Evolutionary conservation across 2,329 filamentous ascomycete genomes (phyloP), one percentile per base, ranked within the genome.

Genomic region (Aspergillus transmontanensis): DNA sequence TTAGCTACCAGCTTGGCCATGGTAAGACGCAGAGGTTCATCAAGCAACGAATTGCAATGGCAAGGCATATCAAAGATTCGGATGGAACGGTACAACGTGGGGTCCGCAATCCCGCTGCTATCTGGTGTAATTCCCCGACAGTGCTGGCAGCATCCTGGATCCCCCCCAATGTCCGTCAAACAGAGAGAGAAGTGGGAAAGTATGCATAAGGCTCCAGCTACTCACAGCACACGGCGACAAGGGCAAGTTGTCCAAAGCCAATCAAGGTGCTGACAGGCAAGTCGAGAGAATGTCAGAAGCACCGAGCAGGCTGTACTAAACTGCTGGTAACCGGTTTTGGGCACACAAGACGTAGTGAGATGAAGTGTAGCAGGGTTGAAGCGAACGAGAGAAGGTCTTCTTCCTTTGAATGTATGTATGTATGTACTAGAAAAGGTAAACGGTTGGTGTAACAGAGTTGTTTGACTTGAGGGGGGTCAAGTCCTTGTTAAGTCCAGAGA

Each of bases 1-100:
- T 55, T 55, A 55, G 51, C 51, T 55, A 55, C 51, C 51, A 55
- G 34, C 51, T 26, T 39, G 34, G 51, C 12, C 32, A 55, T 55
- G 32, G 51, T 7, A 55, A 55, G 51, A 39, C 5, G 21, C 32
- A 55, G n/a, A 26, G 23, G 21, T 39, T 36, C 30, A 55, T 39
- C 32, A 55, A 55, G 51, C 34, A 55, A 55, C 51, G 51, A 36
- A 36, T 55, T 55, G 32, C 34, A 55, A 55, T 23, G 26, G 30
- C 51, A 55, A 55, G 51, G 32, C 32, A 55, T 41, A 23, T 39
- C n/a, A 26, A 32, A 26, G 51, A 36, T 21, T 55, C 51, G 51
- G 32, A 39, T 39, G 32, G 30, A 55, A 55, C 51, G 21, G 51
- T 55, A 55, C 51, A 55, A 55, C 21, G 51, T 55, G 51, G 51